These are phyloP conservation scores for Mycena chlorophos DNA, from an alignment of 768 basidiomycete genomes.

Conservation along the genomic window DNA sequence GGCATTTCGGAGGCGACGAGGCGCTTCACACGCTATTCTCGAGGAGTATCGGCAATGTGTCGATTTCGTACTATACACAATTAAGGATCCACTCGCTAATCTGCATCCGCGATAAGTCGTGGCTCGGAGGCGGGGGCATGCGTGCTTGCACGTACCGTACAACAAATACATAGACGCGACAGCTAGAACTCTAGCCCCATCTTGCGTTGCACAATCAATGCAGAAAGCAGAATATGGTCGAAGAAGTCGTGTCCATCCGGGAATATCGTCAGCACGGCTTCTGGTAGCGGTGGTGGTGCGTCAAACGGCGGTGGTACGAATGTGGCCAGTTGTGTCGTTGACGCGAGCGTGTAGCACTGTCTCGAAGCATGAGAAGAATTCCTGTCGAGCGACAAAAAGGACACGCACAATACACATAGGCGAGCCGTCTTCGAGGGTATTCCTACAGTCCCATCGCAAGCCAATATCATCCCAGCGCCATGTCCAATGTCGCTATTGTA, in stretches of 20 bases:
- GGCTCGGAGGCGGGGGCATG: neutral
- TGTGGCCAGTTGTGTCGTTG: slow-evolving; percentile 39
- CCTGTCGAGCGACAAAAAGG: neutral
- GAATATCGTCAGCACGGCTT: slow-evolving; percentile 46
- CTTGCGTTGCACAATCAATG: slow-evolving; percentile 45
- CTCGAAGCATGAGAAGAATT: neutral
- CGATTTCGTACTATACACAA: neutral
- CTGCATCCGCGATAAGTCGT: neutral
- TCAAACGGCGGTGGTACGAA: slow-evolving; percentile 50
- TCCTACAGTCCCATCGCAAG: slow-evolving; percentile 49
- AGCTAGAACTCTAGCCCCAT: slow-evolving; percentile 24
- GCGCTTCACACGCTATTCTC: neutral
- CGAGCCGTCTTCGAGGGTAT: slow-evolving; percentile 45
- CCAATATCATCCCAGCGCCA: slow-evolving; percentile 40
- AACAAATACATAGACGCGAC: too few relatives aligned
- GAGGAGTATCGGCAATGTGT: neutral
- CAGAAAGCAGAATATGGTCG: slow-evolving; percentile 47
- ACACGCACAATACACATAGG: slow-evolving; percentile 47
- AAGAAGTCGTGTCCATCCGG: slow-evolving; percentile 45
- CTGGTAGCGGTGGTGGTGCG: slow-evolving; percentile 47
- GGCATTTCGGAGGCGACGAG: neutral
- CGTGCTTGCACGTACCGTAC: neutral
- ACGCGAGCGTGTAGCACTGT: slow-evolving; percentile 34
- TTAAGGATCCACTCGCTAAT: neutral
- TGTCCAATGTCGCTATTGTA: slow-evolving; percentile 37